These are phyloP conservation scores for Lentinus tigrinus DNA, from an alignment of 768 basidiomycete species.

Conservation along the genomic window DNA sequence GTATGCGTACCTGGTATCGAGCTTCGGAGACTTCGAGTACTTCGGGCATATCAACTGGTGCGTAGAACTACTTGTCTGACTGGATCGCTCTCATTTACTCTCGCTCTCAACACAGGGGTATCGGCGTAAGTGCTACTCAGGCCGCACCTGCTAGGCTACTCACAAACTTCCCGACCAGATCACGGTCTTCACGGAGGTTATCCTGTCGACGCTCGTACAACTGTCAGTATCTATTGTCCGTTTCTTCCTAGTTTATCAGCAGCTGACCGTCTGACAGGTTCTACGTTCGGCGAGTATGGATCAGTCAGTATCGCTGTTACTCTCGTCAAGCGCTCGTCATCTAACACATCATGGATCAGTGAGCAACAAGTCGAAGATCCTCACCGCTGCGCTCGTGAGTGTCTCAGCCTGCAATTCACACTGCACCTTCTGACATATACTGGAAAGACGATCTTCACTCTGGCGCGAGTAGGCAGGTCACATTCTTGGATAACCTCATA, in stretches of 20 bases:
- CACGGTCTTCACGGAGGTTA: not conserved
- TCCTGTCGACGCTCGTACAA: slow-evolving; percentile 10
- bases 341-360: not conserved
- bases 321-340: not conserved
- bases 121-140: not conserved
- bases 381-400: not conserved
- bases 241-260: not conserved
- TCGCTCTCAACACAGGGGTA: not conserved
- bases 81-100: not conserved
- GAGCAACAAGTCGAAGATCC: not conserved
- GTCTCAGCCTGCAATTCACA: not conserved
- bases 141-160: not conserved
- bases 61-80: not conserved
- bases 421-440: not conserved
- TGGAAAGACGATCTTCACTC: slow-evolving; percentile 1
- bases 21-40: not conserved
- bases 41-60: not conserved
- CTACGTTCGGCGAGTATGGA: not conserved
- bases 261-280: not conserved
- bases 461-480: slow-evolving; percentile 4
- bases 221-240: not conserved
- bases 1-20: not conserved
- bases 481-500: not conserved
- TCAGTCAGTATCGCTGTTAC: not conserved
- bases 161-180: not conserved